Evolutionary conservation across 2,329 filamentous ascomycete genomes (phyloP), one percentile per base, ranked within the genome.

Genomic region (Fusarium humuli): DNA sequence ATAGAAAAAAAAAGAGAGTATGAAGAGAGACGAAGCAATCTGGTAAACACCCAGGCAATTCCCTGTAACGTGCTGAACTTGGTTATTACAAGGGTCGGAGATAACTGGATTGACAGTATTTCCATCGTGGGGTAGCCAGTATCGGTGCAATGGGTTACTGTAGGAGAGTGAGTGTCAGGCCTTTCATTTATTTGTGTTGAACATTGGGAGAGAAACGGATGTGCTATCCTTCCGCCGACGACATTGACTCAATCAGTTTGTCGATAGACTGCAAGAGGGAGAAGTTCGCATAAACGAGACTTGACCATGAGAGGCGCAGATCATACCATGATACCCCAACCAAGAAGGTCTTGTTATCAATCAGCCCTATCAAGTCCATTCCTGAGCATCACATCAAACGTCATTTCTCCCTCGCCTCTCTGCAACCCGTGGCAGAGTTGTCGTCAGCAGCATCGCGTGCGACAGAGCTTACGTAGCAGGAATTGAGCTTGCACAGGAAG

Each of bases 1-100:
- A 73, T 75, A 73, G 66, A 65, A 67, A 65, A 23, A 23, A 32
- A 46, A 47, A 65, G 68, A 30, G 49, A 50, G 57, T 41, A 29
- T 20, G 59, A 57, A 67, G 49, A 67, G 65, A 69, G 64, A 59
- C 50, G 46, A 65, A 57, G 64, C 55, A 58, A 60, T 57, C 64
- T 61, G 50, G 40, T 54, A 53, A 72, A 45, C 46, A 41, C 64
- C 59, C 49, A 56, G 55, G 22, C n/a, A 57, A 27, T 55, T 66
- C 53, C 30, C 37, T 66, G 29, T 27, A 8, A 52, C 10, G 7
- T 11, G 41, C 23, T 44, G 22, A 41, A 16, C 12, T 6, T 52
- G 9, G 16, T 27, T 9, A 40, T 5, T 37, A 37, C 18, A 37
- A 25, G 10, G 9, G 22, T 41, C 34, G 23, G 49, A 42, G 23